Base-by-base conservation (phyloP, 306 rosid genomes). In the Parietaria judaica region DNA sequence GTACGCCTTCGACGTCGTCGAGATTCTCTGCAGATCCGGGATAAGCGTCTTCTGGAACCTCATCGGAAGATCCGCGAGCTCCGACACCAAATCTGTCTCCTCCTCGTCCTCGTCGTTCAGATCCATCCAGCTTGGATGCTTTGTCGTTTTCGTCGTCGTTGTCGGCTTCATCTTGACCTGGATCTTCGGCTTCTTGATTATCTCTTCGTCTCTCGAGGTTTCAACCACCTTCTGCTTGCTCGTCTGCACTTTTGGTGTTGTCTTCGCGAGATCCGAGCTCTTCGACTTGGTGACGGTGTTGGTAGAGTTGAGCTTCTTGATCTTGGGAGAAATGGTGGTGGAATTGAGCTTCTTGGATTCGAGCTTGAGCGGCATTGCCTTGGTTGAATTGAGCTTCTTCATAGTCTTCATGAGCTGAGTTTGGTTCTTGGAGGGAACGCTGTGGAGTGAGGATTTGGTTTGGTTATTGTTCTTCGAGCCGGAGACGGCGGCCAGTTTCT, bases 21-120 rank as follows among this genome's bases (percentile, higher is more conserved):
- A 88, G 86, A 92, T 73, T 79, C 58, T 72, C 56, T 83, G 94
- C 1, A 92, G 79, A 73, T 92, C 99, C 12, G 99, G 99, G 66
- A 92, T 37, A 2, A 92, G 73, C 8, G 84, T 64, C 14, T 76
- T 61, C 11, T 88, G 96, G 72, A 92, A 84, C 23, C 56, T 84
- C 9, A 51, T 38, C 1, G 99, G 85, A 9, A 92, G 76, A 73
- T 84, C 96, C 14, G 73, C 61, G 60, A 88, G 68, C 3, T 78
- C 96, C 0, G 96, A 79, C 5, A 79, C 83, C 0, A 88, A 74
- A 65, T 88, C 97, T 0, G 47, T 63, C 3, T 75, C 90, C 0
- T 81, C 82, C 0, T 55, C 59, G 59, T 46, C 50, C 31, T 41
- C 45, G 36, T 53, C 57, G 9, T 85, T 86, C 16, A 72, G 70